phyloP scores from a whole-genome alignment of 257 asterid species.

The Dorcoceras hygrometricum region DNA sequence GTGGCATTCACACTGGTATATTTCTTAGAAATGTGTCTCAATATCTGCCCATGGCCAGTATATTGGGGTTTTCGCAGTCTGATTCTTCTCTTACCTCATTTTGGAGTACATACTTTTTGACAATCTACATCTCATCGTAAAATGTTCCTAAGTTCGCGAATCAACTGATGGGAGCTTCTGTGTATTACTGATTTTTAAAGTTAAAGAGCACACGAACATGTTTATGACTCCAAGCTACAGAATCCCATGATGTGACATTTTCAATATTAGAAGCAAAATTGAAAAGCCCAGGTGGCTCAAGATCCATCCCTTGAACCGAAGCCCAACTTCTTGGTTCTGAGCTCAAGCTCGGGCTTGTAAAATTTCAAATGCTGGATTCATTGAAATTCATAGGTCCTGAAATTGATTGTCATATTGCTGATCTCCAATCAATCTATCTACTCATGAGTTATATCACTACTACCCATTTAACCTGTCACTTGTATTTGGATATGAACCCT shows the following conservation, averaged over 20 bases:
- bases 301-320: not conserved
- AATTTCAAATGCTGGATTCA: not conserved
- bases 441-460: not conserved
- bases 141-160: not conserved
- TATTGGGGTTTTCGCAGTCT: not conserved
- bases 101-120: not conserved
- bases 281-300: not conserved
- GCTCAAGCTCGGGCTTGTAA: not conserved
- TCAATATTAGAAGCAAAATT: not conserved
- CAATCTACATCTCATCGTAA: not conserved
- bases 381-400: not conserved
- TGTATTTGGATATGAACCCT: not conserved
- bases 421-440: not conserved
- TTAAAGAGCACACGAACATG: not conserved
- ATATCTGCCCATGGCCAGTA: not conserved
- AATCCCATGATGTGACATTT: not conserved
- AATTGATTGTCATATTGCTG: not conserved
- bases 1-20: conserved; percentile 86
- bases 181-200: too few species aligned
- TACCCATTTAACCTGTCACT: conserved; percentile 2
- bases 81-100: not conserved
- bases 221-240: not conserved
- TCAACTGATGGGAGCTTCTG: not conserved
- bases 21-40: not conserved
- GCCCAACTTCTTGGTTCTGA: not conserved